Evolutionary conservation across 83 land plant genomes (phyloP).

Genomic region (Thuja plicata): DNA sequence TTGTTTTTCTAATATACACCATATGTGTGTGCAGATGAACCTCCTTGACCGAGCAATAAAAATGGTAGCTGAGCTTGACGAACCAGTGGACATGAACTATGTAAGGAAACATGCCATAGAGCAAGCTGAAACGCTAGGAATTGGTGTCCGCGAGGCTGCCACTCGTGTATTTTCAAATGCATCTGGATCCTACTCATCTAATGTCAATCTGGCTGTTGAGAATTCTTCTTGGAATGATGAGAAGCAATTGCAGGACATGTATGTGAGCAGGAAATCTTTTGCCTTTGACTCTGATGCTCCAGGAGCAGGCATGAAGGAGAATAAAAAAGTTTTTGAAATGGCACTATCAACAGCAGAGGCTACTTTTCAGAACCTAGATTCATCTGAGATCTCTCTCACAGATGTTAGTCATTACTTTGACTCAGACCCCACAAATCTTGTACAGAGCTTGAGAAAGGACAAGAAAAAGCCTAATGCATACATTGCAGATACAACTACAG

Average conservation of each 20-base stretch:
- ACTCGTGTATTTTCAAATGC: conserved; percentile 97
- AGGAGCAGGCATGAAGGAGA: conserved; percentile 97
- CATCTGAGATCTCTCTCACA: conserved; percentile 98
- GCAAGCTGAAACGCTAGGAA: conserved; percentile 72
- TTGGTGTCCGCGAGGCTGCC: conserved; percentile 84
- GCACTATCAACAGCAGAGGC: conserved; percentile 99
- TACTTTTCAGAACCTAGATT: conserved; percentile 99
- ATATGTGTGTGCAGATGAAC: conserved; percentile 77
- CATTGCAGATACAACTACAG: conserved; percentile 98
- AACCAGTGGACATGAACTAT: conserved; percentile 90
- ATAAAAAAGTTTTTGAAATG: conserved; percentile 90
- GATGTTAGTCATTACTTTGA: conserved; percentile 99
- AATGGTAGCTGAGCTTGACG: conserved; percentile 98
- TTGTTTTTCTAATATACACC: background rate
- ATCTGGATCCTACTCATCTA: conserved; percentile 99
- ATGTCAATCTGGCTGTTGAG: conserved; percentile 97
- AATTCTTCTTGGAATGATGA: conserved; percentile 99
- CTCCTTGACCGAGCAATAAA: conserved; percentile 96
- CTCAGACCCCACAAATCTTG: conserved; percentile 98
- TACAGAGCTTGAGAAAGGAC: conserved; percentile 81
- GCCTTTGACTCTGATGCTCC: conserved; percentile 97
- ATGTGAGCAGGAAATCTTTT: conserved; percentile 92
- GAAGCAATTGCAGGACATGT: conserved; percentile 99
- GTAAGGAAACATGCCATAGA: conserved; percentile 94
- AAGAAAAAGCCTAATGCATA: conserved; percentile 94